Evolutionary conservation across 2,329 filamentous ascomycete genomes (phyloP), one percentile per base, ranked within the genome.

Genomic region (Botrytis galanthina): DNA sequence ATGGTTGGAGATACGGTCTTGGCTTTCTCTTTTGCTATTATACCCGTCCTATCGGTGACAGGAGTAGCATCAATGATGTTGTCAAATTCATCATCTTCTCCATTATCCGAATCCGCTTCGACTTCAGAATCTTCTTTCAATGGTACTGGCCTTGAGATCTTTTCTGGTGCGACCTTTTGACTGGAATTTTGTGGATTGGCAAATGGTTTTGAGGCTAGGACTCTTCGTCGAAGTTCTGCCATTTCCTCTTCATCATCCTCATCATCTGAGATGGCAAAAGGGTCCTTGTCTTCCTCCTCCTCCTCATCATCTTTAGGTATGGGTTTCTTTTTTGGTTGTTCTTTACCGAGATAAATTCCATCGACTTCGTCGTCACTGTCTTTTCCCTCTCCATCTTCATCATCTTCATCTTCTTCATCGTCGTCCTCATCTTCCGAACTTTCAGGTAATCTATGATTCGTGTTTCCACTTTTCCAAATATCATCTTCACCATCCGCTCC

Each of bases 201-300:
- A 79, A 99, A 99, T 0, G 94, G 90, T 80, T 95, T 98, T 10
- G 95, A 97, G 10, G 92, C 92, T 3, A 99, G 87, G n/a, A 98
- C 94, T 78, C 93, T 93, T 72, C 92, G 90, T 67, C 96, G 89
- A 70, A 99, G 91, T 80, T 97, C 95, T 51, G 93, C 95, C 95
- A 98, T 98, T 80, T 94, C 91, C 70, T 85, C 84, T 78, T 97
- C 94, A 73, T 97, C 92, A 73, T 93, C 93, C 46, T 89, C 90
- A 73, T 94, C 92, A 72, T 94, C 92, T 16, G 51, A 61, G 10
- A 68, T 68, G 10, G 68, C 54, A 29, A 94, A 94, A 63, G 97
- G 88, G 71, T 89, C 91, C 78, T 91, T 95, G 0, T 90, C 91
- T 78, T 96, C 82, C 35, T 87, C 83, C 14, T 86, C 84, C 35